Base-by-base conservation (phyloP, 495 filamentous ascomycete species). In the Aspergillus sclerotioniger region DNA sequence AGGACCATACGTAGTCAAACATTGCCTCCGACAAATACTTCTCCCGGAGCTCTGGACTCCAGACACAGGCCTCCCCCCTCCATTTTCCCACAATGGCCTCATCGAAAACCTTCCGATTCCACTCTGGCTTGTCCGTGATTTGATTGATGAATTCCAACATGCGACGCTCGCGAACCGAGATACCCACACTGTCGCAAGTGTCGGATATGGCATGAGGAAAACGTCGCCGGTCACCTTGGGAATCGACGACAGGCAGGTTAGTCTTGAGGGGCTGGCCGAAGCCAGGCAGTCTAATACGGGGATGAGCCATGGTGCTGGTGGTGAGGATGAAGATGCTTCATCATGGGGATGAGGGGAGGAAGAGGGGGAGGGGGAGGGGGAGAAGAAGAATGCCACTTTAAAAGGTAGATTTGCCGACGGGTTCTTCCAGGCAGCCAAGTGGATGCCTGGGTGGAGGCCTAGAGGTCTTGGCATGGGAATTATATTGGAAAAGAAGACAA, bases 71-170 rank as follows among this genome's bases (percentile, higher is more conserved):
- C 20, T 62, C 56, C 10, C 15, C 17, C n/a, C 28, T n/a, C 60
- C 60, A 62, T 49, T 62, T 62, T 0, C 16, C n/a, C 32, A 47
- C 49, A 35, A 62, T 62, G 15, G 56, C 37, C 12, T 58, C 52
- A 32, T 62, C 54, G 20, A 51, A 56, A 7, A 62, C 56, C 47
- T 64, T 69, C 6, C 58, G 53, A 4, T 61, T 51, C 82, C 79
- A 85, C 7, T 75, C 71, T 8, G 71, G 68, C 61, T 80, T 82
- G 59, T 83, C 68, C 20, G 75, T 73, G 19, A 79, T 69, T 1
- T 51, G 29, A 45, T 76, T 66, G 61, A 80, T 71, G 17, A 74
- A 37, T 7, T 56, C 63, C 61, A 77, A 64, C 65, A 77, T 73
- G 2, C 48, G 62, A 29, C 71, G 65, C 60, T 80, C 79, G 28